Evolutionary conservation across 371 early-diverging fungal species (phyloP).

Genomic region (Lichtheimia corymbifera): DNA sequence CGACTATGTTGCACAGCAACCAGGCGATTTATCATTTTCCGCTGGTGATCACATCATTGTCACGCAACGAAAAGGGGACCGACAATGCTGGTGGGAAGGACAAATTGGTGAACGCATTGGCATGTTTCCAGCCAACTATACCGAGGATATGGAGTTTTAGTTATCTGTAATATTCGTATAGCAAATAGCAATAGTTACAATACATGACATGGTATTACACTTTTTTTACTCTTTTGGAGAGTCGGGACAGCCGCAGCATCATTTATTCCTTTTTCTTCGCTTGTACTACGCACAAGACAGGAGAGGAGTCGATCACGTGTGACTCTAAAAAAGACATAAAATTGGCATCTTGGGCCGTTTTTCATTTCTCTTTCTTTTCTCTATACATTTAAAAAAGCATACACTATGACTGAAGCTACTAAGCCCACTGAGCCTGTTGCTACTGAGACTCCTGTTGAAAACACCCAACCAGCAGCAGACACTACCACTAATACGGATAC

Average conservation of each 20-base stretch:
- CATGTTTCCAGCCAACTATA: conserved; percentile 44
- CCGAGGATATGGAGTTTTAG: conserved; percentile 23
- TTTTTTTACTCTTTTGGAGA: background rate
- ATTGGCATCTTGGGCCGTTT: background rate
- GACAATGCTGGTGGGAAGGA: conserved; percentile 84
- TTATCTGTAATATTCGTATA: background rate
- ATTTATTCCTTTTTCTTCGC: background rate
- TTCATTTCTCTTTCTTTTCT: conserved; percentile 1
- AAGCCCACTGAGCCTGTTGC: conserved; percentile 1
- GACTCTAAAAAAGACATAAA: background rate
- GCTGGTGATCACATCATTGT: conserved; percentile 80
- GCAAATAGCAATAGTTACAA: background rate
- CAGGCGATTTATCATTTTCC: conserved; percentile 69
- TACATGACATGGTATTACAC: background rate
- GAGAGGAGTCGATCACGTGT: conserved; percentile 1
- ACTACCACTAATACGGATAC: conserved; percentile 2
- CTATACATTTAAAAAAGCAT: background rate
- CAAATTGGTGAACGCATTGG: conserved; percentile 61
- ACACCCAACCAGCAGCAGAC: conserved; percentile 4
- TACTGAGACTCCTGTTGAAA: background rate
- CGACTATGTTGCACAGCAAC: conserved; percentile 66
- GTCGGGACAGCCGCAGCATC: background rate
- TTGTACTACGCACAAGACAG: background rate
- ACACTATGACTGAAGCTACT: background rate
- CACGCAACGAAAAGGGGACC: conserved; percentile 53